Conservation (phyloP, 2,329 filamentous ascomycete species). For the Periconia macrospinosa region DNA sequence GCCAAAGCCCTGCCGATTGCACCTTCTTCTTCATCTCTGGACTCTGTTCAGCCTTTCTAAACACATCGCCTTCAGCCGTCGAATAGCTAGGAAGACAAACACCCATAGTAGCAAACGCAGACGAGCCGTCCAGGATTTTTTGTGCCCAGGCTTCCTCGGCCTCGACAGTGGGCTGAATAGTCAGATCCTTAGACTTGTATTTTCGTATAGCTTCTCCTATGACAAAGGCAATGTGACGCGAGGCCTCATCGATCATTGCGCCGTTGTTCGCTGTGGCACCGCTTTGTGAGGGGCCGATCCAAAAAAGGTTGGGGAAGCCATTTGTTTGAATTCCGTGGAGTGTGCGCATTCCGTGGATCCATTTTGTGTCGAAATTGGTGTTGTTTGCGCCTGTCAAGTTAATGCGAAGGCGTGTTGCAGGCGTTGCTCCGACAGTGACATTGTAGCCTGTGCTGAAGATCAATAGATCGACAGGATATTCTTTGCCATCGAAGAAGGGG, state of each 20-base stretch:
- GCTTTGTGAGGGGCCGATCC: not conserved
- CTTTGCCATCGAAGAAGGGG: slow-evolving; percentile 49
- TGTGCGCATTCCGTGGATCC: slow-evolving; percentile 43
- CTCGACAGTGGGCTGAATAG: slow-evolving; percentile 7
- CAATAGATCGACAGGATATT: slow-evolving; percentile 52
- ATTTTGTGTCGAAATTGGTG: slow-evolving; percentile 48
- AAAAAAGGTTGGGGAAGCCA: slow-evolving; percentile 22
- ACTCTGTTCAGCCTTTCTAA: not conserved
- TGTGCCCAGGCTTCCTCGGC: slow-evolving; percentile 11
- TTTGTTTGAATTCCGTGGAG: slow-evolving; percentile 44
- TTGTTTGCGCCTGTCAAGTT: slow-evolving; percentile 48
- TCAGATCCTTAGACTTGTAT: slow-evolving; percentile 1
- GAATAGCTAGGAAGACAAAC: not conserved
- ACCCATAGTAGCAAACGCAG: not conserved
- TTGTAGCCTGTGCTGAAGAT: slow-evolving; percentile 50
- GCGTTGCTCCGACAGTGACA: slow-evolving; percentile 10
- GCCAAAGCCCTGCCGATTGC: not conserved
- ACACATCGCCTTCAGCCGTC: not conserved
- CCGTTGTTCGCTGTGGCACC: slow-evolving; percentile 2
- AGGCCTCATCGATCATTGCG: not conserved
- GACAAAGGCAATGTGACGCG: slow-evolving; percentile 1
- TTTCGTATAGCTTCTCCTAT: not conserved
- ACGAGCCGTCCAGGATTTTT: not conserved
- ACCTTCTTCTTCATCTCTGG: not conserved
- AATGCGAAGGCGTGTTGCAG: slow-evolving; percentile 28